phyloP scores from a whole-genome alignment of 2,329 filamentous ascomycete species.

The Nemania diffusa region DNA sequence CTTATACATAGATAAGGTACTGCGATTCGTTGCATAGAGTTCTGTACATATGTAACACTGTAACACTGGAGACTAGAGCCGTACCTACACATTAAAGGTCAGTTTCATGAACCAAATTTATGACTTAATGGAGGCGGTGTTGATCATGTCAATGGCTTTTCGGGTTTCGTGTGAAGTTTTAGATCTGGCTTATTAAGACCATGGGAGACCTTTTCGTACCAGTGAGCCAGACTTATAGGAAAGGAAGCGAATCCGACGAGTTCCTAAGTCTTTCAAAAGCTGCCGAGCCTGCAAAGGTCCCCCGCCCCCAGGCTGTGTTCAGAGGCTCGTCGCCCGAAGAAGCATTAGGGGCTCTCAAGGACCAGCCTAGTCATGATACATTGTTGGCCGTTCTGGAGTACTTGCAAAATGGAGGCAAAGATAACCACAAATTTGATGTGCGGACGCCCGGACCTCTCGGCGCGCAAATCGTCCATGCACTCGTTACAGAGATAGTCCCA shows the following conservation, averaged over 20 bases:
- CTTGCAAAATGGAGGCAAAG: slow-evolving; percentile 53
- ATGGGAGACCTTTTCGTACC: slow-evolving; percentile 69
- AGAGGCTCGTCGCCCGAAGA: slow-evolving; percentile 56
- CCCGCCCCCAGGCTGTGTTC: slow-evolving; percentile 37
- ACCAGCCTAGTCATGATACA: slow-evolving; percentile 69
- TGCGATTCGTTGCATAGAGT: too few species aligned
- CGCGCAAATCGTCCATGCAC: slow-evolving; percentile 77
- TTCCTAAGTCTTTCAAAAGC: slow-evolving; percentile 53
- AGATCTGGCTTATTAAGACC: not conserved
- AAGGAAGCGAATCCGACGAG: slow-evolving; percentile 52
- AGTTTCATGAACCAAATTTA: not conserved
- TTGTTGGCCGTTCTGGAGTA: slow-evolving; percentile 65
- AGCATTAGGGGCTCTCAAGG: slow-evolving; percentile 68
- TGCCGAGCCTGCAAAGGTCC: slow-evolving; percentile 26
- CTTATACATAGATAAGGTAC: too few species aligned
- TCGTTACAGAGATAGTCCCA: slow-evolving; percentile 79
- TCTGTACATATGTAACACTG: too few species aligned
- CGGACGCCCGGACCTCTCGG: slow-evolving; percentile 71
- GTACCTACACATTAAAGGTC: not conserved
- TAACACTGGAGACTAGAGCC: too few species aligned
- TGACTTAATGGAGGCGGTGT: not conserved
- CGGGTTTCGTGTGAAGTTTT: not conserved
- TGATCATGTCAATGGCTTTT: not conserved
- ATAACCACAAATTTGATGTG: slow-evolving; percentile 62
- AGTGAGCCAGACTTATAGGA: slow-evolving; percentile 63